Evolutionary conservation across 371 early-diverging fungal species (phyloP).

Genomic region (Nematocida minor): DNA sequence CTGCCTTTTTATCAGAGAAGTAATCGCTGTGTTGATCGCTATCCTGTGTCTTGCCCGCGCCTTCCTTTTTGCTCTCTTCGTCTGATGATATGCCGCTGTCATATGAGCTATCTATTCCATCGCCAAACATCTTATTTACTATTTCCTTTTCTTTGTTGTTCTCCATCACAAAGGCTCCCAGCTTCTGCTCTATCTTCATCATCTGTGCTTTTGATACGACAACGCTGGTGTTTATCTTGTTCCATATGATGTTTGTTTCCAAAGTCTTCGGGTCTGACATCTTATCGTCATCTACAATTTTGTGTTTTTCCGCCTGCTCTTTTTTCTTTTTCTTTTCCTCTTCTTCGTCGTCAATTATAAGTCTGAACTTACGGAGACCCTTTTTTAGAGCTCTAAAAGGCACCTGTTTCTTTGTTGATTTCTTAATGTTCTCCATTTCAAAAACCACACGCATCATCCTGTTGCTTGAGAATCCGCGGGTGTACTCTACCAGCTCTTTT

Average conservation of each 20-base stretch:
- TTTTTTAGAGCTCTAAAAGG: not conserved
- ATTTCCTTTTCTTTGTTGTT: not conserved
- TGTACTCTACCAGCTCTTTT: not conserved
- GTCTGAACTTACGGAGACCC: not conserved
- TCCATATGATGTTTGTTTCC: not conserved
- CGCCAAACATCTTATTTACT: not conserved
- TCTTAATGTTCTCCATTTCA: not conserved
- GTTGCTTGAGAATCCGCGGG: not conserved
- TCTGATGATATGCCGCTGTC: not conserved
- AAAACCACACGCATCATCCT: not conserved
- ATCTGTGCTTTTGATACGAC: not conserved
- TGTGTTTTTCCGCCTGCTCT: not conserved
- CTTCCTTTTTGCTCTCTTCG: not conserved
- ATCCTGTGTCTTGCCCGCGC: not conserved
- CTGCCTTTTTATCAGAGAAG: too few relatives aligned
- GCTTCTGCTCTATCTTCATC: not conserved
- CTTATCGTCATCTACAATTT: not conserved
- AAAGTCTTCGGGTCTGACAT: not conserved
- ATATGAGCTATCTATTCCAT: not conserved
- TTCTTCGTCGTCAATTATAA: not conserved
- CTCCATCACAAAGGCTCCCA: not conserved
- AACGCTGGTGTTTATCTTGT: not conserved
- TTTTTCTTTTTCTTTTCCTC: not conserved
- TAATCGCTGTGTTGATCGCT: not conserved
- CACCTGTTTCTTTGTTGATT: not conserved